Percentiles rank a stretch among this genome's conserved stretches.
Evolutionary conservation across 768 basidiomycete species (phyloP).

Genomic region (Clavaria fumosa): DNA sequence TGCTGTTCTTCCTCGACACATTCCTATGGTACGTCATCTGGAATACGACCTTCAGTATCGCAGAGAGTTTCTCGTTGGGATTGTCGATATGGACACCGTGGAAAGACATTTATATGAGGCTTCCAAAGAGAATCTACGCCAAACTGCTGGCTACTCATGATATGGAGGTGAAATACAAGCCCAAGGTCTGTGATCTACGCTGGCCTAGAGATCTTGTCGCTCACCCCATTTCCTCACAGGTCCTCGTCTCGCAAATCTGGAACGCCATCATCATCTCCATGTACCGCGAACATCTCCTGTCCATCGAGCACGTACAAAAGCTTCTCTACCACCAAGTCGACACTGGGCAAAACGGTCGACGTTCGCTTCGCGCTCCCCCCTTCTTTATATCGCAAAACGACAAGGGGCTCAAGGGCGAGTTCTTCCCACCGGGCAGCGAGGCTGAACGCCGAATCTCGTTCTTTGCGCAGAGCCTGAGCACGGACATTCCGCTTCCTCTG

Average conservation of each 20-base stretch:
- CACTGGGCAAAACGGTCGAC: constrained; percentile 57
- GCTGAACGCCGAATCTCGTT: constrained; percentile 97
- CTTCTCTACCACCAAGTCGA: constrained; percentile 96
- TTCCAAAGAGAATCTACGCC: constrained; percentile 94
- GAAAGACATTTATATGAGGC: constrained; percentile 90
- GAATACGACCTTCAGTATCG: constrained; percentile 91
- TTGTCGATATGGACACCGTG: constrained; percentile 99
- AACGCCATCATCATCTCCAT: constrained; percentile 99
- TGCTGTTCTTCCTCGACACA: constrained; percentile 96
- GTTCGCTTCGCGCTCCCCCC: constrained; percentile 85
- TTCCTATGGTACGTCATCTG: constrained; percentile 99
- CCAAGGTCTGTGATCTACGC: constrained; percentile 56
- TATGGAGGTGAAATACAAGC: constrained; percentile 99
- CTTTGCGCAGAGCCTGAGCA: constrained; percentile 96
- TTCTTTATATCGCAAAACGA: constrained; percentile 97
- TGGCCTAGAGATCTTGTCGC: too few relatives aligned
- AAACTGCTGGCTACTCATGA: constrained; percentile 88
- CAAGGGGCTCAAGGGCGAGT: constrained; percentile 63
- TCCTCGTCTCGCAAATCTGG: constrained; percentile 98
- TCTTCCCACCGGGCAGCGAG: constrained; percentile 91
- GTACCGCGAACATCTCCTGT: constrained; percentile 98
- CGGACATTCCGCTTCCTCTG: constrained; percentile 81
- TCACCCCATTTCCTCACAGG: constrained; percentile 37
- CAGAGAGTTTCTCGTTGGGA: constrained; percentile 76
- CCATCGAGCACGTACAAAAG: constrained; percentile 98